Evolutionary conservation across 306 rosid genomes (phyloP).

Genomic region (Coriaria nepalensis): DNA sequence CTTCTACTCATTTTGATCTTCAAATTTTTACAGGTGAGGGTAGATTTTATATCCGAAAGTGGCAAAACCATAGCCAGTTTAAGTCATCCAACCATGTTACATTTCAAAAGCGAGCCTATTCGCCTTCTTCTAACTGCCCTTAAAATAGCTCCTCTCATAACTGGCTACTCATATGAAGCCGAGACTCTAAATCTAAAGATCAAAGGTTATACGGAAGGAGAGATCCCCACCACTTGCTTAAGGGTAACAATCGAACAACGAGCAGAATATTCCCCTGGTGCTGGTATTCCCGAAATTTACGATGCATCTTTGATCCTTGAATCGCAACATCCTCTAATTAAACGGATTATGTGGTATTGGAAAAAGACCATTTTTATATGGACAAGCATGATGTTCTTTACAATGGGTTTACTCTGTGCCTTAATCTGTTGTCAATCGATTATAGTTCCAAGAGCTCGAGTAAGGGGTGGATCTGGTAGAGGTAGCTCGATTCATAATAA

Average conservation of each 20-base stretch:
- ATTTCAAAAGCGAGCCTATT: constrained; percentile 61
- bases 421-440: constrained; percentile 52
- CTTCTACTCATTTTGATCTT: no score
- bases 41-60: constrained; percentile 34
- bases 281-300: constrained; percentile 79
- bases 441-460: constrained; percentile 42
- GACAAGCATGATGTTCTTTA: constrained; percentile 39
- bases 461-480: constrained; percentile 23
- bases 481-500: constrained; percentile 10
- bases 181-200: constrained; percentile 53
- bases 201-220: constrained; percentile 50
- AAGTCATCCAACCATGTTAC: constrained; percentile 68
- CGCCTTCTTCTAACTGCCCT: constrained; percentile 47
- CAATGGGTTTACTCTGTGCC: constrained; percentile 32
- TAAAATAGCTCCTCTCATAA: constrained; percentile 49
- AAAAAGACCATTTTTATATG: constrained; percentile 60
- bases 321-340: constrained; percentile 48
- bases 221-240: constrained; percentile 50
- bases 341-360: constrained; percentile 63
- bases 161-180: constrained; percentile 54
- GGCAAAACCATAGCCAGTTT: constrained; percentile 59
- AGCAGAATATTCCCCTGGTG: constrained; percentile 54
- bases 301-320: constrained; percentile 45
- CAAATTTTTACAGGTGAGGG: constrained; percentile 33
- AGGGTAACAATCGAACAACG: constrained; percentile 61